These are phyloP conservation scores for Orbilia ellipsospora DNA, from an alignment of 2,329 filamentous ascomycete species.

Conservation along the genomic window DNA sequence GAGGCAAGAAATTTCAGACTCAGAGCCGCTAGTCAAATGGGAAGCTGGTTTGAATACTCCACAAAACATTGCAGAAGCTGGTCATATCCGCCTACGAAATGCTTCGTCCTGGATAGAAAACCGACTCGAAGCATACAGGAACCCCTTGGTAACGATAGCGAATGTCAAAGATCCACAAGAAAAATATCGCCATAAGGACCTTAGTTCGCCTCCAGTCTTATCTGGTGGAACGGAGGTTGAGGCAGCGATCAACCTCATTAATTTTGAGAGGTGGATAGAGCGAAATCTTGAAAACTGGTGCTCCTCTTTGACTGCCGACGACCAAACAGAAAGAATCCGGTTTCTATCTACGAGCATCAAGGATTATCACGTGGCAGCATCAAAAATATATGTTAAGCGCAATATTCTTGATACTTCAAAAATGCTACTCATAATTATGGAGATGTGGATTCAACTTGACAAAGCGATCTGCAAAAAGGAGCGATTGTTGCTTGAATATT, in stretches of 20 bases:
- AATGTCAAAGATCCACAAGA: slow-evolving; percentile 16
- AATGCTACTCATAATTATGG: slow-evolving; percentile 69
- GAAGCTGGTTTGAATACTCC: neutral
- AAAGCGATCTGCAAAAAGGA: slow-evolving; percentile 62
- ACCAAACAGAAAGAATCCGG: slow-evolving; percentile 29
- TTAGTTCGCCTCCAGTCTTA: neutral
- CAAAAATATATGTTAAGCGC: neutral
- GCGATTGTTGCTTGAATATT: slow-evolving; percentile 65
- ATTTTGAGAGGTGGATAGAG: slow-evolving; percentile 58
- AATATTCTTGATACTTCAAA: slow-evolving; percentile 66
- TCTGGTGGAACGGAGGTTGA: neutral
- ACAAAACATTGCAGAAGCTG: neutral
- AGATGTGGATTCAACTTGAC: slow-evolving; percentile 72
- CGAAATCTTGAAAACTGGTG: slow-evolving; percentile 67
- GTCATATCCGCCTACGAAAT: slow-evolving; percentile 1
- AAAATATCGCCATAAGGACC: neutral
- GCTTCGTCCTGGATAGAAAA: slow-evolving; percentile 5
- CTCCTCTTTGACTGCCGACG: neutral
- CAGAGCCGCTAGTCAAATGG: slow-evolving; percentile 8
- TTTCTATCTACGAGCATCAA: slow-evolving; percentile 58
- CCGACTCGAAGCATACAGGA: slow-evolving; percentile 11
- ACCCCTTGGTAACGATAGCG: neutral
- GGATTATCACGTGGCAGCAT: slow-evolving; percentile 61
- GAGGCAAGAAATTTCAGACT: neutral
- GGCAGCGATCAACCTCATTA: slow-evolving; percentile 17